These are phyloP conservation scores for Chalciporus piperatus DNA, from an alignment of 768 basidiomycete species.

Conservation along the genomic window DNA sequence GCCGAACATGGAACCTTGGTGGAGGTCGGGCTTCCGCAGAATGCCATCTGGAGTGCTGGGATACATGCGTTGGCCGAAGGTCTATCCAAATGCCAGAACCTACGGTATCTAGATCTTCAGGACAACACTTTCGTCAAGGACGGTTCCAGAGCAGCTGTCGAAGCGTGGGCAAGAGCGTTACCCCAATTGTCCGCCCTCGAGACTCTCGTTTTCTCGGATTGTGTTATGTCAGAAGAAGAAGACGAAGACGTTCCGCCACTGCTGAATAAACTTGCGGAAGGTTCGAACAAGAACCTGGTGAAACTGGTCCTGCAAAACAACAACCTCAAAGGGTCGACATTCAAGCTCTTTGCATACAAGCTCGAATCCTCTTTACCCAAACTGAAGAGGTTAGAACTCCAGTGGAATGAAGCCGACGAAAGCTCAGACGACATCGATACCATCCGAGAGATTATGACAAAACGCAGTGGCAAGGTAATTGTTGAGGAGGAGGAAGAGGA, in stretches of 20 bases:
- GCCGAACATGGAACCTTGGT: constrained; percentile 75
- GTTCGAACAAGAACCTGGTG: constrained; percentile 72
- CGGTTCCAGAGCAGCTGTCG: constrained; percentile 53
- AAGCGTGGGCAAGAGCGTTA: constrained; percentile 64
- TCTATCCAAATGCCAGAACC: constrained; percentile 57
- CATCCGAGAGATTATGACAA: constrained; percentile 53
- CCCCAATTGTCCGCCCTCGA: constrained; percentile 67
- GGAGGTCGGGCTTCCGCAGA: constrained; percentile 95
- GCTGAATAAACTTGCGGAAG: constrained; percentile 56
- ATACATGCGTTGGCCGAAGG: constrained; percentile 77
- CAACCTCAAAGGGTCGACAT: constrained; percentile 73
- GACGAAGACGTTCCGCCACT: constrained; percentile 76
- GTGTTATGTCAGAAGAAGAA: constrained; percentile 68
- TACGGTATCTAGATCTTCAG: constrained; percentile 85
- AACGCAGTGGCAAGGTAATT: constrained; percentile 64
- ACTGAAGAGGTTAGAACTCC: constrained; percentile 75
- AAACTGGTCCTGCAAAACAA: constrained; percentile 88
- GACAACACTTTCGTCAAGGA: constrained; percentile 82
- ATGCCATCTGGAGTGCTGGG: constrained; percentile 93
- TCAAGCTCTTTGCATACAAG: constrained; percentile 63
- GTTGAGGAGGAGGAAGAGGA: constrained; percentile 80
- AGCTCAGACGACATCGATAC: constrained; percentile 54
- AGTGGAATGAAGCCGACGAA: constrained; percentile 88
- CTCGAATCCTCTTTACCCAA: constrained; percentile 55
- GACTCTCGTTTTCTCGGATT: constrained; percentile 90